Evolutionary conservation across 208 protist species (phyloP).

Genomic region (Novymonas esmeraldas): DNA sequence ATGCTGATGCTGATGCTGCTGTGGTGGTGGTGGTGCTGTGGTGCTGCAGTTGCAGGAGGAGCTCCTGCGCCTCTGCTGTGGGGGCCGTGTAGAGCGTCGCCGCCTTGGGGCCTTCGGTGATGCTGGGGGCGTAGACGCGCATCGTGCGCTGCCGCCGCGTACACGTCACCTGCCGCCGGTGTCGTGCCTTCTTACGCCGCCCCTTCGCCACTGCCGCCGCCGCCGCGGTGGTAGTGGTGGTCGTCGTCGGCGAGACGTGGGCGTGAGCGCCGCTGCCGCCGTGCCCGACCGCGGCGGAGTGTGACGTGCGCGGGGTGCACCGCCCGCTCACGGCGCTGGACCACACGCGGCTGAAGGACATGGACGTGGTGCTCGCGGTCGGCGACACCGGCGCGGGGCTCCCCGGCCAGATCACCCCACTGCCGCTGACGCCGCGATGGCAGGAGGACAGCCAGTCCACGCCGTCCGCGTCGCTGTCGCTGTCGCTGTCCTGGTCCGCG

Average conservation of each 20-base stretch:
- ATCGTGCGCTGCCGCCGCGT: conserved; percentile 23
- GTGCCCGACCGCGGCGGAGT: background rate
- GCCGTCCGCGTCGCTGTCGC: background rate
- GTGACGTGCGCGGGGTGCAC: conserved; percentile 18
- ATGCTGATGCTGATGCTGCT: background rate
- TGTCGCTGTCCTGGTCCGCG: background rate
- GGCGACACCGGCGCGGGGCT: conserved; percentile 16
- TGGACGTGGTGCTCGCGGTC: conserved; percentile 20
- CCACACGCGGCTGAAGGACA: conserved; percentile 20
- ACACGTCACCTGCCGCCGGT: conserved; percentile 11
- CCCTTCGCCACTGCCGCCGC: background rate
- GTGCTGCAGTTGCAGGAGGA: conserved; percentile 25
- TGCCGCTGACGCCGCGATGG: background rate
- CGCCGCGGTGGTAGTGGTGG: background rate
- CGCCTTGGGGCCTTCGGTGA: conserved; percentile 42
- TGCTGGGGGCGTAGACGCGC: conserved; percentile 35
- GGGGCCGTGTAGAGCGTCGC: conserved; percentile 39
- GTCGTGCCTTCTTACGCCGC: conserved; percentile 18
- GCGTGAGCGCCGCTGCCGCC: conserved; percentile 3
- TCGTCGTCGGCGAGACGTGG: too few species aligned
- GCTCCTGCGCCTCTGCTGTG: conserved; percentile 31
- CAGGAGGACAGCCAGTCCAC: background rate
- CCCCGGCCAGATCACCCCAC: background rate
- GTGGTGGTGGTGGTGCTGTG: conserved; percentile 1
- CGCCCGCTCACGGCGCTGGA: conserved; percentile 22